Conservation (phyloP, 2,329 filamentous ascomycete species). For the Incumbomyces delicatus region DNA sequence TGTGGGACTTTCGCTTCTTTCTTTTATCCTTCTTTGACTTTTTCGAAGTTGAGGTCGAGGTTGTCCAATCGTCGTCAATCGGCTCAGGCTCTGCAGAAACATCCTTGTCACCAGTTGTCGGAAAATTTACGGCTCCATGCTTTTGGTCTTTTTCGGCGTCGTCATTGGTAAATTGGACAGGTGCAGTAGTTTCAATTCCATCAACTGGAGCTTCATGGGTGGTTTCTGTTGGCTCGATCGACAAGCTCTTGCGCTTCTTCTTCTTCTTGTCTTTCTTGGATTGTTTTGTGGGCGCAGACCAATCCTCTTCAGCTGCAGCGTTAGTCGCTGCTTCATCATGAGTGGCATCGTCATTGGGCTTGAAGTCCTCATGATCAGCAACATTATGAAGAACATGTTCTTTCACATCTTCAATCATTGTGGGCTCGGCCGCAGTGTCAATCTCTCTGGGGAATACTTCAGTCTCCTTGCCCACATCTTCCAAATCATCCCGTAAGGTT, state of each 20-base stretch:
- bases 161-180: neutral
- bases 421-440: too few species aligned
- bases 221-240: neutral
- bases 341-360: neutral
- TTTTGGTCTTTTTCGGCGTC: too few species aligned
- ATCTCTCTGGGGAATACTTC: too few species aligned
- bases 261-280: conserved; percentile 11
- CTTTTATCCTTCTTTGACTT: conserved; percentile 11
- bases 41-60: neutral
- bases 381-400: too few species aligned
- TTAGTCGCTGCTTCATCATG: neutral
- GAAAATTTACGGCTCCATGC: too few species aligned
- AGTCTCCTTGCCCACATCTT: too few species aligned
- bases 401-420: too few species aligned
- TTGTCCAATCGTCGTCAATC: neutral
- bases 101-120: too few species aligned
- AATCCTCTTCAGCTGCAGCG: conserved; percentile 4
- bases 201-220: neutral
- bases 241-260: neutral
- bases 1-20: conserved; percentile 4
- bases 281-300: conserved; percentile 6
- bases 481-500: too few species aligned
- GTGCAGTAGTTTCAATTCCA: too few species aligned
- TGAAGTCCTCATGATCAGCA: too few species aligned
- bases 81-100: neutral